Evolutionary conservation across 805 yeast genomes (phyloP), one percentile per base, ranked within the genome.

Genomic region (Tetrapisispora pingtungensis): DNA sequence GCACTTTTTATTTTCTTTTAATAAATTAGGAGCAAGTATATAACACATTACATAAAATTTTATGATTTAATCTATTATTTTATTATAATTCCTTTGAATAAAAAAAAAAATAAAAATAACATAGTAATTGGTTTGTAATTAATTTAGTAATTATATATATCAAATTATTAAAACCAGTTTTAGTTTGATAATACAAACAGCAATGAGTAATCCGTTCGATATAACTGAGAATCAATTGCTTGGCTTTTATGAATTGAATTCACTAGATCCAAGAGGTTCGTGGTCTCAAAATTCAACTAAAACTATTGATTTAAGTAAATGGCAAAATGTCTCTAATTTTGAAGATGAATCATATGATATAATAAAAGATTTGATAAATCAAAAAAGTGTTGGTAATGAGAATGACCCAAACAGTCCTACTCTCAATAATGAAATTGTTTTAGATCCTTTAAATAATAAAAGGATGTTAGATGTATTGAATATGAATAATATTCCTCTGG

Each of bases 391-490:
- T 26, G 57, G 58, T 3, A 52, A 52, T 32, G 49, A 52, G n/a
- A 57, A 59, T 36, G 40, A 56, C 38, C 28, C 40, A 10, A 39
- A 42, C 28, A 36, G 22, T 20, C 17, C 41, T 4, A 19, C 42
- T 13, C 17, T 18, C 8, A 42, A 53, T 43, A 70, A 67, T 40
- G 45, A 42, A 6, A 18, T 35, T 13, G 74, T 72, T 28, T 54
- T 61, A 5, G 87, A 81, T 52, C 84, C 86, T 1, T 60, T 81
- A 46, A 80, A 80, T 4, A 68, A 70, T n/a, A 65, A 63, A 28
- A 45, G 42, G 26, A 56, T 56, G 52, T 12, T 49, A 20, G 68
- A 75, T 3, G 65, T 78, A 8, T 53, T 71, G 38, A 68, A 73
- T 36, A 63, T 64, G 33, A 68, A 68, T 19, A 53, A 69, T 17